Evolutionary conservation across 164 flowering plant species (phyloP), one percentile per base, ranked within the genome.

Genomic region (Stephania japonica): DNA sequence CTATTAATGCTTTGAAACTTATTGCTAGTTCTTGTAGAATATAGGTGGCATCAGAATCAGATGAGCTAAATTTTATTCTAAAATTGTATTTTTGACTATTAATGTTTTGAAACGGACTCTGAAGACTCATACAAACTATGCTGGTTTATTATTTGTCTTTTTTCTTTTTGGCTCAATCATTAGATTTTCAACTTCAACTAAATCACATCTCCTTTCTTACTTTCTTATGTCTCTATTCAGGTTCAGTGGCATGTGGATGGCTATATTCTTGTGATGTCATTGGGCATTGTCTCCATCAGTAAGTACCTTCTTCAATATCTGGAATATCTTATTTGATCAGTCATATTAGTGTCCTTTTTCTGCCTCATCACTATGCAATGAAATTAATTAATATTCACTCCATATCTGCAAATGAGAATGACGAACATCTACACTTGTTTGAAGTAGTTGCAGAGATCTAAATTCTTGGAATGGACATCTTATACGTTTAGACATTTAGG

Each of bases 231-330:
- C 44, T 80, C 70, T 70, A 24, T 76, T 73, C 87, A 93, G 97
- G 91, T 80, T 82, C 92, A 42, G 85, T n/a, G 82, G 73, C 38
- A 76, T 73, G 69, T 75, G 73, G 88, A 86, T 77, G 98, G 97
- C 75, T 89, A 79, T 79, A 64, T 85, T 63, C 81, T 91, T 77
- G 97, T 95, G 56, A 70, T 84, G 38, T 82, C 89, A 19, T 82
- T 93, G 84, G 98, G 98, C 75, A 84, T 90, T 70, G 72, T 84
- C 27, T 88, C 95, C 50, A 70, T 88, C 53, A 56, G 88, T 47
- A 93, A 93, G 98, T 91, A 90, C 84, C 50, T 76, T 21, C 70
- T 41, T 18, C 10, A 10, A 9, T 72, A 43, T 70, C 73, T 18
- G 25, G 4, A 72, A 6, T 41, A 62, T 68, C 66, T 44, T 65